These are phyloP conservation scores for Ammopiptanthus mongolicus DNA, from an alignment of 306 rosid genomes.

Conservation along the genomic window DNA sequence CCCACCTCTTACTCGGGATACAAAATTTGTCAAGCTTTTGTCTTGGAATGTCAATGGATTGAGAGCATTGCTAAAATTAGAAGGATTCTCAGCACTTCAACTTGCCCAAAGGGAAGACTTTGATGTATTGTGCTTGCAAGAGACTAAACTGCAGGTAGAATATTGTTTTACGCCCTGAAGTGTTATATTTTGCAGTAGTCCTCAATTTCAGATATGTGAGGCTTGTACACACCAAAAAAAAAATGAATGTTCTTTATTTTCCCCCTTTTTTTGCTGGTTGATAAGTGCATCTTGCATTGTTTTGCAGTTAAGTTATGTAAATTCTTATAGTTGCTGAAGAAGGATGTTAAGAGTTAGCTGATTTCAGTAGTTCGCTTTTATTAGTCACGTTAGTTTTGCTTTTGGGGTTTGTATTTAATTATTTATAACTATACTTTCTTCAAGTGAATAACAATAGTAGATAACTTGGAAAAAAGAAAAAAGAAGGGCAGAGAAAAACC, in stretches of 20 bases:
- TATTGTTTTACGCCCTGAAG: constrained; percentile 15
- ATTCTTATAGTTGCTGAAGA: neutral
- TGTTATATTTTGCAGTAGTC: neutral
- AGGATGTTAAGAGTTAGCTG: neutral
- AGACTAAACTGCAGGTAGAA: constrained; percentile 89
- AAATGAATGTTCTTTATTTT: neutral
- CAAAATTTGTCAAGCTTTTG: constrained; percentile 64
- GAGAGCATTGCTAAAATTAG: constrained; percentile 75
- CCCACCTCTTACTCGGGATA: constrained; percentile 48
- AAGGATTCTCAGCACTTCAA: constrained; percentile 72
- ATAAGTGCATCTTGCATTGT: neutral
- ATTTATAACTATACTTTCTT: neutral
- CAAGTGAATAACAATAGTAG: neutral
- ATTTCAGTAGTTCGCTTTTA: neutral
- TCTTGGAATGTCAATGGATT: constrained; percentile 98
- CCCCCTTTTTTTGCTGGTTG: neutral
- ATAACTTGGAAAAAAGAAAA: neutral
- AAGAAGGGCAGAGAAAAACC: neutral
- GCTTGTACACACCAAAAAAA: neutral
- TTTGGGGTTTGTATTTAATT: neutral
- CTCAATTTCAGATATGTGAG: neutral
- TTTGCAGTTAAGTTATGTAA: neutral
- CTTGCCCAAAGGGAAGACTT: constrained; percentile 86
- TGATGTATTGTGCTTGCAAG: constrained; percentile 88
- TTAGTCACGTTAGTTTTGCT: neutral